Conservation (phyloP, 176 grass and related monocot genomes). For the Triticum timopheevii region DNA sequence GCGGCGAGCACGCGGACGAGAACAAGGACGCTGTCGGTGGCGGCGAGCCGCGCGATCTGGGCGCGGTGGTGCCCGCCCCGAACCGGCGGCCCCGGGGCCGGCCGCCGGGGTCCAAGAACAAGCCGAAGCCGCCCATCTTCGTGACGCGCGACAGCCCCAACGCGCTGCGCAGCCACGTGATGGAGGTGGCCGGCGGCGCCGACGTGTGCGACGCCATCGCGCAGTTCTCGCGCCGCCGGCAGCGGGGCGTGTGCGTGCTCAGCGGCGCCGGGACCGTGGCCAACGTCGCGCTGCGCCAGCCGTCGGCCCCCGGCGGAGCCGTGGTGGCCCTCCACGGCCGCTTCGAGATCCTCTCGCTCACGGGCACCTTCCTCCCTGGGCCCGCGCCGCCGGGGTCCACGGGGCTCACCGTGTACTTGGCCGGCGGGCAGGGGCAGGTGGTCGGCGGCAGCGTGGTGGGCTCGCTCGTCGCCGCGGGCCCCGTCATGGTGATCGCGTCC, state of each 20-base stretch:
- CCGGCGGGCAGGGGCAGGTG: slow-evolving; percentile 89
- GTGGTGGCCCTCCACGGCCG: slow-evolving; percentile 84
- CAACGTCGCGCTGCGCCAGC: slow-evolving; percentile 88
- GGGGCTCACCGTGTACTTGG: slow-evolving; percentile 84
- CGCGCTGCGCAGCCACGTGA: slow-evolving; percentile 85
- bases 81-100: slow-evolving; percentile 78
- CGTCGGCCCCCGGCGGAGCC: slow-evolving; percentile 57
- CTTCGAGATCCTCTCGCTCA: slow-evolving; percentile 95
- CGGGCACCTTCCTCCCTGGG: slow-evolving; percentile 83
- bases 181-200: slow-evolving; percentile 86
- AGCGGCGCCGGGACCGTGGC: slow-evolving; percentile 83
- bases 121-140: slow-evolving; percentile 95
- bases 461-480: slow-evolving; percentile 67
- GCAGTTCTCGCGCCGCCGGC: slow-evolving; percentile 78
- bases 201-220: slow-evolving; percentile 90
- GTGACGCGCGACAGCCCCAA: slow-evolving; percentile 92
- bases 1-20: slow-evolving; percentile 32
- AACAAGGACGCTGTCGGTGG: slow-evolving; percentile 52
- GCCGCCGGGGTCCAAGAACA: slow-evolving; percentile 95
- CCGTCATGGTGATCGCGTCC: slow-evolving; percentile 95
- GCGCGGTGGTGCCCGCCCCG: slow-evolving; percentile 48
- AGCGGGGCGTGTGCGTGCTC: slow-evolving; percentile 94
- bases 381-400: slow-evolving; percentile 86
- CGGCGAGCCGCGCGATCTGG: slow-evolving; percentile 56
- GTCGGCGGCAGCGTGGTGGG: slow-evolving; percentile 88